Conservation (phyloP, 2,329 filamentous ascomycete genomes). For the Chaetomium strumarium region DNA sequence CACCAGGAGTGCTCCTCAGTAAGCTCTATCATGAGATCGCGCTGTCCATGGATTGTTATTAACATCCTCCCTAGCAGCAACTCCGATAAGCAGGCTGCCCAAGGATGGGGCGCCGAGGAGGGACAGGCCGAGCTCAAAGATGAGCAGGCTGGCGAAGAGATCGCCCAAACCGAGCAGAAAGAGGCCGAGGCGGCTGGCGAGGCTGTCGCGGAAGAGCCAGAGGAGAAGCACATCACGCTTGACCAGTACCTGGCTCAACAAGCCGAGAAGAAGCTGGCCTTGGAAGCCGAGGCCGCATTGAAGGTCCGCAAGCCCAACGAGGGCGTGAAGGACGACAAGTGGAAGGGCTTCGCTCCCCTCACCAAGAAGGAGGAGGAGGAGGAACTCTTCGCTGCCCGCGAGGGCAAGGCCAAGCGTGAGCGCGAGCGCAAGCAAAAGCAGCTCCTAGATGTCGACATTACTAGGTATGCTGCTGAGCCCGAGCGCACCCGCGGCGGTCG, state of each 20-base stretch:
- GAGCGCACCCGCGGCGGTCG: conserved; percentile 53
- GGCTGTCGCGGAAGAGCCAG: conserved; percentile 25
- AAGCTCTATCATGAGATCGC: conserved; percentile 27
- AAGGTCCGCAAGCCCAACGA: conserved; percentile 89
- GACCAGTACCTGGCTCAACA: conserved; percentile 73
- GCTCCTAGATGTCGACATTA: conserved; percentile 73
- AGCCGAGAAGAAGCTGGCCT: conserved; percentile 51
- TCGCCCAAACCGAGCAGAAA: conserved; percentile 80
- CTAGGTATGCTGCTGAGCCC: conserved; percentile 70
- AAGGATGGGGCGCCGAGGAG: conserved; percentile 81
- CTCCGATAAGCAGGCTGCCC: conserved; percentile 79
- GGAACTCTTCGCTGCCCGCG: conserved; percentile 68
- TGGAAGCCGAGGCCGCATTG: conserved; percentile 43
- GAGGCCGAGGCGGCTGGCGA: conserved; percentile 37
- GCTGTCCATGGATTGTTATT: conserved; percentile 1
- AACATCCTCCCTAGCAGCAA: conserved; percentile 47
- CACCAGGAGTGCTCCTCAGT: conserved; percentile 42
- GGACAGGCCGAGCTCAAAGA: conserved; percentile 83
- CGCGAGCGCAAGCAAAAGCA: conserved; percentile 91
- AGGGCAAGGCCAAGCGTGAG: conserved; percentile 76
- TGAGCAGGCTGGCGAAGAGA: conserved; percentile 84
- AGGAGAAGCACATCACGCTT: conserved; percentile 75
- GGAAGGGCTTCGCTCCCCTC: conserved; percentile 73
- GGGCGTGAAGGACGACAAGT: conserved; percentile 81
- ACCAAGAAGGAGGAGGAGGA: conserved; percentile 61